Conservation (phyloP, 1,284 basidiomycete genomes). For the Sanghuangporus sanghuang region DNA sequence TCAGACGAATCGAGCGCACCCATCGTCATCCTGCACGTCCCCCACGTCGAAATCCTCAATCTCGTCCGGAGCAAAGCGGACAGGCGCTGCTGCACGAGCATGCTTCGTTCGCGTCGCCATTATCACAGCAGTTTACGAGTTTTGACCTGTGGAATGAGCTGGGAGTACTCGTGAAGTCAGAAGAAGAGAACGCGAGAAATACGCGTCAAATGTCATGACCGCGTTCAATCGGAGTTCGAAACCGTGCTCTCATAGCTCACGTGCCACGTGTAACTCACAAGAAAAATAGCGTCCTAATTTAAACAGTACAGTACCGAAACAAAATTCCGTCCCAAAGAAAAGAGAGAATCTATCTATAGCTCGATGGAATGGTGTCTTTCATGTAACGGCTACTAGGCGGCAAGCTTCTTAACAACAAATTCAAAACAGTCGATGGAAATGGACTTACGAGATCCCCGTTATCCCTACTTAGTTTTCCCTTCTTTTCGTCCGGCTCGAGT, state of each 20-base stretch:
- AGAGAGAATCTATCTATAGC: background rate
- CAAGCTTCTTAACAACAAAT: background rate
- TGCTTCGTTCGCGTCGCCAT: slow-evolving; percentile 12
- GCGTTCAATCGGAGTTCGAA: background rate
- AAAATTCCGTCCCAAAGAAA: background rate
- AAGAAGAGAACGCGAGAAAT: background rate
- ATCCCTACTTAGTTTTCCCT: background rate
- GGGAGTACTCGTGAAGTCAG: background rate
- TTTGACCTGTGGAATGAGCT: background rate
- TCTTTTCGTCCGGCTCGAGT: slow-evolving; percentile 42
- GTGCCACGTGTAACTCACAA: background rate
- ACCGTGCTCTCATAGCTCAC: background rate
- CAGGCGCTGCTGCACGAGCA: slow-evolving; percentile 8
- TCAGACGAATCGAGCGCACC: slow-evolving; percentile 17
- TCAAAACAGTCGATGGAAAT: background rate
- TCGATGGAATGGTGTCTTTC: slow-evolving; percentile 10
- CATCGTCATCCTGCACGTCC: slow-evolving; percentile 23
- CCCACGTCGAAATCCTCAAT: slow-evolving; percentile 17
- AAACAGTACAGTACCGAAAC: background rate
- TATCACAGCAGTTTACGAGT: background rate
- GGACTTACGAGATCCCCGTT: slow-evolving; percentile 19
- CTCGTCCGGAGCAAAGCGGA: slow-evolving; percentile 7
- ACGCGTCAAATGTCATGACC: background rate
- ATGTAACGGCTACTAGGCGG: slow-evolving; percentile 13
- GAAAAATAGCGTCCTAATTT: background rate